Evolutionary conservation across 768 basidiomycete genomes (phyloP).

Genomic region (Russula ochroleuca): DNA sequence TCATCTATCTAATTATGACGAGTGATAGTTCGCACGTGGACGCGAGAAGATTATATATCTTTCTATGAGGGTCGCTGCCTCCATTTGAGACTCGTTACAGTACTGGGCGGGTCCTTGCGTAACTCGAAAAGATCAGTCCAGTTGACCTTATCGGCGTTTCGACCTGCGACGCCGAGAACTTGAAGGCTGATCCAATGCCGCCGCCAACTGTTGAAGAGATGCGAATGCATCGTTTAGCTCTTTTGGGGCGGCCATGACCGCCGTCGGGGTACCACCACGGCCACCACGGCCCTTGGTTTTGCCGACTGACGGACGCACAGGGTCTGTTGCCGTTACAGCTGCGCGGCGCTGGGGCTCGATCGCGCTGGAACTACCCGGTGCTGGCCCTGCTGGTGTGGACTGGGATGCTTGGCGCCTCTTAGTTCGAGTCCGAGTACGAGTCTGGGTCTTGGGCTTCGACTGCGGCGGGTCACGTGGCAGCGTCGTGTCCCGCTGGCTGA

Average conservation of each 20-base stretch:
- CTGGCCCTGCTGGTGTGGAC: no score
- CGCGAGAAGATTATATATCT: no score
- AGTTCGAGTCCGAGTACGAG: neutral
- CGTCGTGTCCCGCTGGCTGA: neutral
- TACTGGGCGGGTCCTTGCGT: neutral
- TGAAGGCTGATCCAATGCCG: neutral
- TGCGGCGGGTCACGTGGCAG: neutral
- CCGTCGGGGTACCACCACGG: no score
- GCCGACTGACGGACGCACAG: no score
- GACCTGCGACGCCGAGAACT: neutral
- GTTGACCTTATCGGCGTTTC: neutral
- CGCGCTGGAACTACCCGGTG: no score
- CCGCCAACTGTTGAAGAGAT: neutral
- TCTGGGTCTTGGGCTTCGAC: neutral
- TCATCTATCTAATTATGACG: no score
- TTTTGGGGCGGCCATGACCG: neutral
- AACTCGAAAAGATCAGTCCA: neutral
- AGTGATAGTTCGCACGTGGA: no score
- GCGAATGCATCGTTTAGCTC: neutral
- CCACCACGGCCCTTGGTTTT: no score
- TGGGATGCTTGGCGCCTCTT: no score
- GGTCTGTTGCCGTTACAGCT: no score
- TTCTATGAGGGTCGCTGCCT: no score
- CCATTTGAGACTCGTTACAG: neutral
- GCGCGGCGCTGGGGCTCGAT: no score